Evolutionary conservation across 1,139 yeast species (phyloP).

Genomic region (Cylindricascospora bacillispora): DNA sequence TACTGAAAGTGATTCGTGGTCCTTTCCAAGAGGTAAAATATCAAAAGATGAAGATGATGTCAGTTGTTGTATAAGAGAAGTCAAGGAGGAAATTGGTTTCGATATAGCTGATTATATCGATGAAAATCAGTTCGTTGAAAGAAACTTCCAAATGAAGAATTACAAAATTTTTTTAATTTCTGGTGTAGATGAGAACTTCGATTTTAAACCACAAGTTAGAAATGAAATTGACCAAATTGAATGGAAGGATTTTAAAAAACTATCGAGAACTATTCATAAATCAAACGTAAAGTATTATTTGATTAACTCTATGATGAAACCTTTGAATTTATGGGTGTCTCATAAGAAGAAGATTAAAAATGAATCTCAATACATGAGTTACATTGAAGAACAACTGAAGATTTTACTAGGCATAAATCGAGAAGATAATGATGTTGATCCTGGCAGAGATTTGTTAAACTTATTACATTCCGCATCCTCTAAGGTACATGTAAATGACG

Average conservation of each 20-base stretch:
- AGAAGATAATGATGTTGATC: conserved; percentile 34
- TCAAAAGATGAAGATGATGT: conserved; percentile 84
- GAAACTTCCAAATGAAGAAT: conserved; percentile 73
- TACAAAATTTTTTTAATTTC: conserved; percentile 70
- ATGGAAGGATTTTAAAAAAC: conserved; percentile 44
- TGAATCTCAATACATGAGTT: conserved; percentile 36
- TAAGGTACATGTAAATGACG: conserved; percentile 25
- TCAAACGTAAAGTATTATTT: conserved; percentile 39
- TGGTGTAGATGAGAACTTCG: conserved; percentile 65
- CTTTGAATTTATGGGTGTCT: conserved; percentile 43
- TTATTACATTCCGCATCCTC: conserved; percentile 37
- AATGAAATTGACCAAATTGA: conserved; percentile 69
- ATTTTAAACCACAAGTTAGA: conserved; percentile 69
- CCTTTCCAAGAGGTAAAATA: conserved; percentile 95
- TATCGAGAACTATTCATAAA: conserved; percentile 20
- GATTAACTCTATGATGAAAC: conserved; percentile 48
- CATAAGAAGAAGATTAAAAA: conserved; percentile 40
- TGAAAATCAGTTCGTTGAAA: conserved; percentile 64
- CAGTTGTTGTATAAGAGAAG: conserved; percentile 92
- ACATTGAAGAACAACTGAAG: conserved; percentile 54
- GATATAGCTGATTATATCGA: conserved; percentile 58
- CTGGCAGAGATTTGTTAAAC: conserved; percentile 64
- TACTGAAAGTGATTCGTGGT: conserved; percentile 77
- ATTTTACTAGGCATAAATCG: conserved; percentile 43
- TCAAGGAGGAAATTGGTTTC: conserved; percentile 90